Evolutionary conservation across 2,329 filamentous ascomycete species (phyloP), one percentile per base, ranked within the genome.

Genomic region (Calonectria henricotiae): DNA sequence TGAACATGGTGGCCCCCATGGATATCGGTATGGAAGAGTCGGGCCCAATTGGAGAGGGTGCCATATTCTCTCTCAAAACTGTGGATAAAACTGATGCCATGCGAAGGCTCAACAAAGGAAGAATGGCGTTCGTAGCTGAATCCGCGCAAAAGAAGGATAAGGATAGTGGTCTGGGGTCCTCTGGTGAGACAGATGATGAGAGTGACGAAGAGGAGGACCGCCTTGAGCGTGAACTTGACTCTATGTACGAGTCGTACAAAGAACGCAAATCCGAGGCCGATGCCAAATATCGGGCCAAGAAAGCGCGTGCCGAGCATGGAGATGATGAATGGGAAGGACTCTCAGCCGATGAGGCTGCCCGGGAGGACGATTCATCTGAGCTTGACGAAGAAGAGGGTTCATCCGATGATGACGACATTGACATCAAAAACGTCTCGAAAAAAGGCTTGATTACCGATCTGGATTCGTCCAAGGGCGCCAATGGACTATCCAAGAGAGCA

Each of bases 1-100:
- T 99, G 86, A 92, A 98, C 84, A 99, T 99, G 96, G 92, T 92
- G 2, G 93, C 95, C 0, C 96, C 96, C 8, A 96, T 94, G 87
- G 96, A 99, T 74, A 98, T 99, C 73, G 96, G 96, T 78, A 89
- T 97, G 84, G 96, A 98, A 80, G 94, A 96, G 82, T 85, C 89
- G 27, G 94, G 94, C 0, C 93, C 94, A 0, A 86, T 89, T 61
- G 95, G 94, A 27, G 91, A 94, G 47, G 93, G 94, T 54, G 87
- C 93, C 32, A 96, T 98, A 86, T 99, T 99, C 80, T 90, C 90
- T 3, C 87, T 98, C 55, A 97, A 95, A 81, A 85, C 90, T 9
- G 89, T 97, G 51, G 94, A 98, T 79, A 93, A 94, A 80, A 89
- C 91, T 20, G 90, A 91, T 55, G 92, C 91, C 4, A 86, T 92